These are phyloP conservation scores for Phytophthora pistaciae DNA, from an alignment of 352 stramenopile species.

Conservation along the genomic window DNA sequence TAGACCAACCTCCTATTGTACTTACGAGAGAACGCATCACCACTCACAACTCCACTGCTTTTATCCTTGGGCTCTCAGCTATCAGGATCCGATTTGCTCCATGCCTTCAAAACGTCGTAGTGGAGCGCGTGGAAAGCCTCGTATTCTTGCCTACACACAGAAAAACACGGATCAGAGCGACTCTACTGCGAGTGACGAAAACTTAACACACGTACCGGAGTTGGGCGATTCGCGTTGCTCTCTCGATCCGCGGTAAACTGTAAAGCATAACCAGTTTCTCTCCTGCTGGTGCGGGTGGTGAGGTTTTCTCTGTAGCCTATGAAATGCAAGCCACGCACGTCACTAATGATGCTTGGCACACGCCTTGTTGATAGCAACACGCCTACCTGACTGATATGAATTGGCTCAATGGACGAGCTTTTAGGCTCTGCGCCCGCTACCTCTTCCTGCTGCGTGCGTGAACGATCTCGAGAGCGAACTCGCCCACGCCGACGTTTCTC, in stretches of 20 bases:
- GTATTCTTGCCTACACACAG: slow-evolving; percentile 48
- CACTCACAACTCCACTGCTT: background rate
- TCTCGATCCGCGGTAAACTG: slow-evolving; percentile 34
- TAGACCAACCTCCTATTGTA: slow-evolving; percentile 16
- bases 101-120: slow-evolving; percentile 56
- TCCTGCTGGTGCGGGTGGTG: slow-evolving; percentile 10
- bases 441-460: slow-evolving; percentile 23
- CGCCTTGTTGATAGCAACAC: background rate
- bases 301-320: slow-evolving; percentile 7
- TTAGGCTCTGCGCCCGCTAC: background rate
- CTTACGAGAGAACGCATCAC: background rate
- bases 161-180: slow-evolving; percentile 9
- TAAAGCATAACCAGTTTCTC: slow-evolving; percentile 22
- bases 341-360: slow-evolving; percentile 8
- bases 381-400: slow-evolving; percentile 25
- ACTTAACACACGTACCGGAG: slow-evolving; percentile 27
- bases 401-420: slow-evolving; percentile 3
- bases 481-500: slow-evolving; percentile 20
- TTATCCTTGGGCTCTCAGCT: slow-evolving; percentile 8
- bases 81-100: slow-evolving; percentile 45
- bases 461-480: slow-evolving; percentile 15
- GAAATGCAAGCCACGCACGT: slow-evolving; percentile 3
- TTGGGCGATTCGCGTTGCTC: slow-evolving; percentile 41
- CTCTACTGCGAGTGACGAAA: background rate
- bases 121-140: slow-evolving; percentile 55